These are phyloP conservation scores for Entomortierella chlamydospora DNA, from an alignment of 192 early-diverging fungal species.

Conservation along the genomic window DNA sequence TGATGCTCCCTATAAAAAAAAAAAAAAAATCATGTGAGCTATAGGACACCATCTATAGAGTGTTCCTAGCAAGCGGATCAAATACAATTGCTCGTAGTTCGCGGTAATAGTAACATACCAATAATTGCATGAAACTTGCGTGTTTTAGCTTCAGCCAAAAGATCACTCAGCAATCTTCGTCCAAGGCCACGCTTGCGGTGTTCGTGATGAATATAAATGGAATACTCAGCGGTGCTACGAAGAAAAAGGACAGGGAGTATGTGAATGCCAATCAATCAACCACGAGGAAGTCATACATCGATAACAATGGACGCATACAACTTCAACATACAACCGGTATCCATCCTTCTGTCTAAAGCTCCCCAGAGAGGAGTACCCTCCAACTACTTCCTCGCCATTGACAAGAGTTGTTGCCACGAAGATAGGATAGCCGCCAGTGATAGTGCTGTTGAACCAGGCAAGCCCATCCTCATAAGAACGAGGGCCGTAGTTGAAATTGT, in stretches of 20 bases:
- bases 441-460: constrained; percentile 54
- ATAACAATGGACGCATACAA: too few species aligned
- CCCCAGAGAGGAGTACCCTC: constrained; percentile 38
- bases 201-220: constrained; percentile 60
- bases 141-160: constrained; percentile 54
- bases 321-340: constrained; percentile 42
- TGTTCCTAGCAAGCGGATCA: neutral
- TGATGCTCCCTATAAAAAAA: constrained; percentile 56
- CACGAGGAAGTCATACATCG: neutral
- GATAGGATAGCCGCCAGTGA: constrained; percentile 58
- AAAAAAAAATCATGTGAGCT: neutral
- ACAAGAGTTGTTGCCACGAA: constrained; percentile 55
- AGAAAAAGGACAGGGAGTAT: neutral
- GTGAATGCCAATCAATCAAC: neutral
- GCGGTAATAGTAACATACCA: constrained; percentile 49
- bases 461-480: constrained; percentile 53
- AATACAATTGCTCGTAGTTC: neutral
- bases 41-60: neutral
- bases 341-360: constrained; percentile 49
- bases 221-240: constrained; percentile 62
- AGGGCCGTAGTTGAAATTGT: constrained; percentile 57
- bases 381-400: constrained; percentile 26
- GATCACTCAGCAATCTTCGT: constrained; percentile 41
- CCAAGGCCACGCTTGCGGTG: constrained; percentile 62
- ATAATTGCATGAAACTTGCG: constrained; percentile 59